phyloP scores from a whole-genome alignment of 176 grass and related monocot genomes.

The Coix lacrymajobi region DNA sequence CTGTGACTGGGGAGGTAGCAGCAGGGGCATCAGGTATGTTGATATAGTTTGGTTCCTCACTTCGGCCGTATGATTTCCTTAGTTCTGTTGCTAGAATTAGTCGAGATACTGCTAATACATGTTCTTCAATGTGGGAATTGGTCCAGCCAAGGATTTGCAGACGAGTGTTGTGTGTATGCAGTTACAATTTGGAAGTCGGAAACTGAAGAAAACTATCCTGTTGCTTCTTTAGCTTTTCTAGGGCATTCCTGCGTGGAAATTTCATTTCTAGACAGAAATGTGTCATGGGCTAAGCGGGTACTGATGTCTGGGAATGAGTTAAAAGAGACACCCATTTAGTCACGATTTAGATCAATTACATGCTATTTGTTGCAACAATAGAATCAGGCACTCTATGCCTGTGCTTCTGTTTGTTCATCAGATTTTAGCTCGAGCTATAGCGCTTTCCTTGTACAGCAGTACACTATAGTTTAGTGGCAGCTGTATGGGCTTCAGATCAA shows the following conservation, averaged over 20 bases:
- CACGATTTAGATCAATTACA: neutral
- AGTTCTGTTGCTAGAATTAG: neutral
- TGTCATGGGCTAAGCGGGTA: neutral
- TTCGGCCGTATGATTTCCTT: neutral
- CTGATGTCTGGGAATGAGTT: neutral
- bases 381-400: neutral
- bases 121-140: neutral
- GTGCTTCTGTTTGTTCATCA: neutral
- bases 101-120: neutral
- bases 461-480: neutral
- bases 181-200: neutral
- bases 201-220: neutral
- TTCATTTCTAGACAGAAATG: neutral
- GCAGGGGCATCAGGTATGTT: conserved; percentile 71
- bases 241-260: neutral
- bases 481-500: neutral
- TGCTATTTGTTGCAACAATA: neutral
- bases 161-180: neutral
- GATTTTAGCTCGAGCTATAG: neutral
- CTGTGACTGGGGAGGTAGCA: conserved; percentile 82
- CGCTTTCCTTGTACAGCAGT: neutral
- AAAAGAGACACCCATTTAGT: neutral
- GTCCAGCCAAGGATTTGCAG: neutral
- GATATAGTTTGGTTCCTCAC: neutral
- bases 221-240: neutral